phyloP scores from a whole-genome alignment of 2,329 filamentous ascomycete genomes.

The Trichoderma brevicompactum region DNA sequence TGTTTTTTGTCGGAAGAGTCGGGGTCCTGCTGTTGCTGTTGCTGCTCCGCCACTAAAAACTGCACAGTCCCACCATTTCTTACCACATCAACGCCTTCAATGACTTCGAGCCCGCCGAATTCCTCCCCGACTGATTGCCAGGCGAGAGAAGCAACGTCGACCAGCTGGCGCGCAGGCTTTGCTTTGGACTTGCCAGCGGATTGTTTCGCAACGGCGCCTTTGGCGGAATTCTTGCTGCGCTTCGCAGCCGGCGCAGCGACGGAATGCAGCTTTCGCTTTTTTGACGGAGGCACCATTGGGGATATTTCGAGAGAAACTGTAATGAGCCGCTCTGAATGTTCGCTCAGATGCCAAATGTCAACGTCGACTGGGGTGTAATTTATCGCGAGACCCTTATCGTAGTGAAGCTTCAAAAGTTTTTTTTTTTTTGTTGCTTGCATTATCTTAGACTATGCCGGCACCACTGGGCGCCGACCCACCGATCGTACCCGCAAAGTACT shows the following conservation, averaged over 20 bases:
- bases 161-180: conserved; percentile 38
- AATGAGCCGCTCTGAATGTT: background rate
- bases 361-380: background rate
- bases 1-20: conserved; percentile 33
- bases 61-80: conserved; percentile 62
- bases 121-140: conserved; percentile 87
- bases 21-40: conserved; percentile 25
- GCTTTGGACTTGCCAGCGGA: conserved; percentile 27
- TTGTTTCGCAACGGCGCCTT: conserved; percentile 27
- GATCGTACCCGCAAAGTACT: background rate
- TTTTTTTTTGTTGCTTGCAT: conserved; percentile 6
- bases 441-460: conserved; percentile 21
- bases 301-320: background rate
- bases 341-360: background rate
- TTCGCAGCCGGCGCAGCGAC: conserved; percentile 42
- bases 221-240: conserved; percentile 41
- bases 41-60: conserved; percentile 52
- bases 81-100: conserved; percentile 88
- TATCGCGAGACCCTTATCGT: conserved; percentile 12
- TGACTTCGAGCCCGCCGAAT: conserved; percentile 89
- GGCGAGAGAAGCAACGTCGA: conserved; percentile 54
- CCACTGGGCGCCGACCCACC: conserved; percentile 23
- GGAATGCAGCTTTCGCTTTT: conserved; percentile 47
- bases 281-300: conserved; percentile 42
- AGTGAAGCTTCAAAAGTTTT: conserved; percentile 22